Conservation (phyloP, 202 grass and related monocot species). For the Schoenoplectus triqueter region DNA sequence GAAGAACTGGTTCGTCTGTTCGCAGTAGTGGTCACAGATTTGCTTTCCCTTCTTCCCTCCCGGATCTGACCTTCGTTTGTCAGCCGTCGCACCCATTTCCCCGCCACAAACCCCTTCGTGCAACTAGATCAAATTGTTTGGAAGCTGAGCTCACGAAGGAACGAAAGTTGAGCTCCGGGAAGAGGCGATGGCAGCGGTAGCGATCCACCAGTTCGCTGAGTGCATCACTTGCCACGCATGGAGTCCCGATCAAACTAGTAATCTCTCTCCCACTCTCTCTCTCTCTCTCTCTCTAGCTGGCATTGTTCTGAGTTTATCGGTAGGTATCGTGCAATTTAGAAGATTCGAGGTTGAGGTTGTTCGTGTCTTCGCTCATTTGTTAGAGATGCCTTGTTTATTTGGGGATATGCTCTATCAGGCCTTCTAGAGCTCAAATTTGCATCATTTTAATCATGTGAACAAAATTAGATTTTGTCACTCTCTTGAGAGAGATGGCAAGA, state of each 20-base stretch:
- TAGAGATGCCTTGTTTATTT: background rate
- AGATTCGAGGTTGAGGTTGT: slow-evolving; percentile 3
- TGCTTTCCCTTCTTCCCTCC: slow-evolving; percentile 25
- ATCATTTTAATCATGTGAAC: background rate
- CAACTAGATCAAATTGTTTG: too few species aligned
- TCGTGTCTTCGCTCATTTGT: background rate
- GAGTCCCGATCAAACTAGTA: slow-evolving; percentile 90
- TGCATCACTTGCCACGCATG: slow-evolving; percentile 98
- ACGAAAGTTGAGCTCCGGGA: background rate
- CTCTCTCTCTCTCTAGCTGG: slow-evolving; percentile 18
- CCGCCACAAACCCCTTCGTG: background rate
- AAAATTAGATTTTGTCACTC: background rate
- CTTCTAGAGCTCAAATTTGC: background rate
- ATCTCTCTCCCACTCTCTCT: background rate
- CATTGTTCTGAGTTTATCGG: background rate
- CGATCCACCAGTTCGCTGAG: slow-evolving; percentile 95
- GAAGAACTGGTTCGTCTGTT: too few species aligned
- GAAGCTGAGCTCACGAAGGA: too few species aligned
- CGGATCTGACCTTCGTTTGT: slow-evolving; percentile 6
- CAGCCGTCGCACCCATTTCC: background rate
- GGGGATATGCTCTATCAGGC: background rate
- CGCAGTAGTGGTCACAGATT: too few species aligned
- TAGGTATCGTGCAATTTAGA: background rate
- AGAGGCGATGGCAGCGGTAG: slow-evolving; percentile 58
- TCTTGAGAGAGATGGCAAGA: background rate